Evolutionary conservation across 495 filamentous ascomycete species (phyloP).

Genomic region (Xylaria acuta): DNA sequence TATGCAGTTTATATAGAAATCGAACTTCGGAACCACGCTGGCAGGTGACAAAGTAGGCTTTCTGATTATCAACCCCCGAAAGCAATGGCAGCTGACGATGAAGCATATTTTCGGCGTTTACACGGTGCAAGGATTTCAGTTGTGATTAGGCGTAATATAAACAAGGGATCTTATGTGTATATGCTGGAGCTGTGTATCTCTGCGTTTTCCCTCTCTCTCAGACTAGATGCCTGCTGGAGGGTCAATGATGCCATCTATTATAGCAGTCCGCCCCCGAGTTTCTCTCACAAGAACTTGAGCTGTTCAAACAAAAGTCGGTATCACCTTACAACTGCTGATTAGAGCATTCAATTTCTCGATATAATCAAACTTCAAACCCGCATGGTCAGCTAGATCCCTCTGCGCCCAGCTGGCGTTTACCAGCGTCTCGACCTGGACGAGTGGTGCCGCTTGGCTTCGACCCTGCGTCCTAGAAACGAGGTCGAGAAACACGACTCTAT

Average conservation of each 20-base stretch:
- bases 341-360: conserved; percentile 40
- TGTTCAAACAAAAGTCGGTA: conserved; percentile 35
- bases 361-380: conserved; percentile 24
- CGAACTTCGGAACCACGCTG: background rate
- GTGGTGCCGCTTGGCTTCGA: background rate
- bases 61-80: background rate
- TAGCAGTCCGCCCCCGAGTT: background rate
- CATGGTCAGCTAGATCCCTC: conserved; percentile 41
- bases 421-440: conserved; percentile 30
- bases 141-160: background rate
- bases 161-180: background rate
- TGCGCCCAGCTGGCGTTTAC: conserved; percentile 46
- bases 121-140: background rate
- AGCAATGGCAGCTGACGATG: background rate
- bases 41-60: background rate
- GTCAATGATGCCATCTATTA: background rate
- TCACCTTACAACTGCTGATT: conserved; percentile 37
- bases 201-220: background rate
- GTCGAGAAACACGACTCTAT: conserved; percentile 42
- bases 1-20: conserved; percentile 14
- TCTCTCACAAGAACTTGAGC: background rate
- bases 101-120: background rate
- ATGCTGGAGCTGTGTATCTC: background rate
- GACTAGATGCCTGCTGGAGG: background rate
- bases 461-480: conserved; percentile 40